These are phyloP conservation scores for Mortierella sp. DNA, from an alignment of 371 early-diverging fungal species.

Conservation along the genomic window DNA sequence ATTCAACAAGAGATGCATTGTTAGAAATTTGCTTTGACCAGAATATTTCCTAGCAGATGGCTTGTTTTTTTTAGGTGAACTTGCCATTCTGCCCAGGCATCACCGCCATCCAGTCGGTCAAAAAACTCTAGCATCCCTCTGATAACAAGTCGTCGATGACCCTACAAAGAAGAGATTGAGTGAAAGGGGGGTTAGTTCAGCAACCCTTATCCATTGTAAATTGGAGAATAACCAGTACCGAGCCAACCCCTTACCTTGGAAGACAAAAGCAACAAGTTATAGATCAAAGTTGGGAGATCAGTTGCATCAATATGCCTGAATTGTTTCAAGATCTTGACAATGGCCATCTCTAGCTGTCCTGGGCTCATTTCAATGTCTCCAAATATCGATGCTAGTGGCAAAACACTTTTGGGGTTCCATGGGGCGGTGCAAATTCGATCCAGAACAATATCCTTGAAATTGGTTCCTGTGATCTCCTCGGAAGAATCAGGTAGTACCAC, in stretches of 20 bases:
- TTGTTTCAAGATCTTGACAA: constrained; percentile 56
- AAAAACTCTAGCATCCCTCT: constrained; percentile 58
- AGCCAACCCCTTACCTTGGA: constrained; percentile 58
- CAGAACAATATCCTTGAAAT: constrained; percentile 50
- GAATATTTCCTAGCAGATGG: not conserved
- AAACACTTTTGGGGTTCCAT: constrained; percentile 56
- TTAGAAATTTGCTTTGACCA: not conserved
- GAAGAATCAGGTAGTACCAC: constrained; percentile 29
- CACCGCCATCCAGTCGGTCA: constrained; percentile 50
- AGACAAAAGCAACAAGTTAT: constrained; percentile 65
- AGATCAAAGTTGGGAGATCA: constrained; percentile 65
- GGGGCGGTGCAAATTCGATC: constrained; percentile 52
- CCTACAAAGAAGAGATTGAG: constrained; percentile 35
- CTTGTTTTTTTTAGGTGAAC: not conserved
- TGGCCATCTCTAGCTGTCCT: constrained; percentile 53
- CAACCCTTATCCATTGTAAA: not conserved
- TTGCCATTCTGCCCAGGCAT: constrained; percentile 33
- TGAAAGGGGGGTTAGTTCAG: not conserved
- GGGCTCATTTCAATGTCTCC: constrained; percentile 62
- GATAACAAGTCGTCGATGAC: constrained; percentile 58
- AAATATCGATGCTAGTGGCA: constrained; percentile 58
- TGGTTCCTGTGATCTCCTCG: constrained; percentile 42
- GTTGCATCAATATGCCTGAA: constrained; percentile 61
- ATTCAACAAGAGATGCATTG: not conserved
- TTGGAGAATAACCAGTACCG: not conserved